Conservation (phyloP, 768 basidiomycete species). For the Saitozyma sp. region DNA sequence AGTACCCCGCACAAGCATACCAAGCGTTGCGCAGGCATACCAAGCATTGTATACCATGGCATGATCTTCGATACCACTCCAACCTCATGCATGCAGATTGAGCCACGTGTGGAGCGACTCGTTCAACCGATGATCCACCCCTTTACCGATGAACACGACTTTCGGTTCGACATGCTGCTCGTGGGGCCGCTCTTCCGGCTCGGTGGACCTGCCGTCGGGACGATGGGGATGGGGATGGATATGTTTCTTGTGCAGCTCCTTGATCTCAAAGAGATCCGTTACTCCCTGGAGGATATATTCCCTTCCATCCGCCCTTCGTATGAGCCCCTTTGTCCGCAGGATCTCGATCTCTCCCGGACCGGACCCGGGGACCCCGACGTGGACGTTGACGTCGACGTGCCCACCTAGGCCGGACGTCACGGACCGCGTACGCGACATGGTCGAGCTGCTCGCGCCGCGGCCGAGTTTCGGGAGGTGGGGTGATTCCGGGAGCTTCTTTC, state of each 20-base stretch:
- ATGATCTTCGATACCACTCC: too few species aligned
- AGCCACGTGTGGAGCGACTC: neutral
- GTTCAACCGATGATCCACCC: slow-evolving; percentile 55
- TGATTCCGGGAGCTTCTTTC: slow-evolving; percentile 43
- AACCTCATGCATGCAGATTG: too few species aligned
- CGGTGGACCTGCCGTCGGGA: slow-evolving; percentile 13
- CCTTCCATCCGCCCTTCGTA: slow-evolving; percentile 58
- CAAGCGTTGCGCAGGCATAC: neutral
- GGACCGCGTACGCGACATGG: too few species aligned
- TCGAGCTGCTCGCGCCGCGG: too few species aligned
- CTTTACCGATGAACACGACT: slow-evolving; percentile 83
- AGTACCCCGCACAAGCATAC: too few species aligned
- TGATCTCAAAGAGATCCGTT: slow-evolving; percentile 81
- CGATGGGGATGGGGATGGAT: neutral
- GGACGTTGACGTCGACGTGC: neutral
- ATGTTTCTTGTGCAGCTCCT: slow-evolving; percentile 16
- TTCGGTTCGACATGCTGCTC: slow-evolving; percentile 54
- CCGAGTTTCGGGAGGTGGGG: too few species aligned
- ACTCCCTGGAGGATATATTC: slow-evolving; percentile 87
- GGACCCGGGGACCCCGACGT: slow-evolving; percentile 2
- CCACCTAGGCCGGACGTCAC: too few species aligned
- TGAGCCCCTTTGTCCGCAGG: slow-evolving; percentile 85
- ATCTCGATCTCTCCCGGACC: slow-evolving; percentile 55
- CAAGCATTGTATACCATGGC: neutral
- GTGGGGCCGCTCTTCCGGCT: slow-evolving; percentile 50